Evolutionary conservation across 2,329 filamentous ascomycete genomes (phyloP).

Genomic region (Aspergillus niger): DNA sequence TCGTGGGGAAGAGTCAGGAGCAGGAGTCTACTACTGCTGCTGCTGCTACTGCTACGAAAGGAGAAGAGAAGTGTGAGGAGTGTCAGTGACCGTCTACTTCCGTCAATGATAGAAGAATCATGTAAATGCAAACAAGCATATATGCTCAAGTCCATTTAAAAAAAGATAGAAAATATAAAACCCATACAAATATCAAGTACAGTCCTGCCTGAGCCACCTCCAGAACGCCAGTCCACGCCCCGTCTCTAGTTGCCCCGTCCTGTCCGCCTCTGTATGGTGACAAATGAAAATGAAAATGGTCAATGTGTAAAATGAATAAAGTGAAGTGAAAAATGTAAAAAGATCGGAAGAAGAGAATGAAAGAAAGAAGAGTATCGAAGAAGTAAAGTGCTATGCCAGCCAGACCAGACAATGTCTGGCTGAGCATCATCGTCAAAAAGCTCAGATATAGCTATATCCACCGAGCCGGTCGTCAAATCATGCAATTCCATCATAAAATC

Average conservation of each 20-base stretch:
- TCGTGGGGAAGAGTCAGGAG: conserved; percentile 37
- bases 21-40: not conserved
- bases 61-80: conserved; percentile 29
- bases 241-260: conserved; percentile 19
- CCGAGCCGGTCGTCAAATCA: conserved; percentile 32
- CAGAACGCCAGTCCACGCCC: conserved; percentile 22
- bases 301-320: not conserved
- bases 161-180: not conserved
- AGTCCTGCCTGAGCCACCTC: conserved; percentile 5
- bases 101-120: conserved; percentile 12
- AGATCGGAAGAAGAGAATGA: conserved; percentile 11
- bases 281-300: conserved; percentile 1
- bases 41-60: not conserved
- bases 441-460: conserved; percentile 16
- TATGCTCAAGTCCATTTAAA: conserved; percentile 7
- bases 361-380: conserved; percentile 1
- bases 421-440: conserved; percentile 9
- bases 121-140: not conserved
- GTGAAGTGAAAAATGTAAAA: conserved; percentile 1
- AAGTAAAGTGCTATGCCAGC: conserved; percentile 5
- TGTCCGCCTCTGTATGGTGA: conserved; percentile 11
- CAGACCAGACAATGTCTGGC: not conserved
- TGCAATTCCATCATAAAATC: conserved; percentile 31
- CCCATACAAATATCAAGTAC: conserved; percentile 5
- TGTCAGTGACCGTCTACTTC: conserved; percentile 25